Percentiles rank a stretch among this genome's conserved stretches.
Conservation (phyloP, 768 basidiomycete genomes). For the Pleurotus salmoneostramineus region DNA sequence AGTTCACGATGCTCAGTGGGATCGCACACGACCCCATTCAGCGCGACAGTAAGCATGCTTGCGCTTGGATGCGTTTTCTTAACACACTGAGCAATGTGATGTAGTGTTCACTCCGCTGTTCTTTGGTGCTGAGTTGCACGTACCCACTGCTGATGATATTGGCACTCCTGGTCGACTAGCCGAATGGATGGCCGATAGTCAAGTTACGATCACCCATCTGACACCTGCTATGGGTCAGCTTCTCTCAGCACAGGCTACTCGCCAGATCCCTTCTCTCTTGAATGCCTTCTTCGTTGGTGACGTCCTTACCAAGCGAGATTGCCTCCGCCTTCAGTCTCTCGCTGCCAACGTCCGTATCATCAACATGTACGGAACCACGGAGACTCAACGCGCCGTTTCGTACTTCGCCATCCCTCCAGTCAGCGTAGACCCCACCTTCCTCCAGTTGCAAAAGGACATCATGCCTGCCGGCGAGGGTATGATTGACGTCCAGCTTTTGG, state of each 20-base stretch:
- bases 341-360: constrained; percentile 91
- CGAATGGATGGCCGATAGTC: constrained; percentile 94
- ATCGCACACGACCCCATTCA: constrained; percentile 99
- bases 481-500: constrained; percentile 95
- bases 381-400: constrained; percentile 97
- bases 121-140: constrained; percentile 92
- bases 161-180: constrained; percentile 94
- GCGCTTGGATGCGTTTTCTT: not conserved
- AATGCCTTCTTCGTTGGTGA: constrained; percentile 99
- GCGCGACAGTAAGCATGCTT: constrained; percentile 78
- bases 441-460: constrained; percentile 92
- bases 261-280: constrained; percentile 80
- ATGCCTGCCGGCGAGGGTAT: constrained; percentile 98
- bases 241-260: constrained; percentile 73
- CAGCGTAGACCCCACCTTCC: constrained; percentile 80
- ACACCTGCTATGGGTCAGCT: constrained; percentile 99
- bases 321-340: constrained; percentile 87
- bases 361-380: constrained; percentile 99
- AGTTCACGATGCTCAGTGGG: constrained; percentile 97
- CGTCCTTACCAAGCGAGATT: constrained; percentile 96
- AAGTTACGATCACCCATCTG: constrained; percentile 93
- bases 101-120: constrained; percentile 98
- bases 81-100: constrained; percentile 3
- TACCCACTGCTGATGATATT: constrained; percentile 96
- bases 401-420: constrained; percentile 92